phyloP scores from a whole-genome alignment of 2,329 filamentous ascomycete genomes.

The Trichoderma sp. region DNA sequence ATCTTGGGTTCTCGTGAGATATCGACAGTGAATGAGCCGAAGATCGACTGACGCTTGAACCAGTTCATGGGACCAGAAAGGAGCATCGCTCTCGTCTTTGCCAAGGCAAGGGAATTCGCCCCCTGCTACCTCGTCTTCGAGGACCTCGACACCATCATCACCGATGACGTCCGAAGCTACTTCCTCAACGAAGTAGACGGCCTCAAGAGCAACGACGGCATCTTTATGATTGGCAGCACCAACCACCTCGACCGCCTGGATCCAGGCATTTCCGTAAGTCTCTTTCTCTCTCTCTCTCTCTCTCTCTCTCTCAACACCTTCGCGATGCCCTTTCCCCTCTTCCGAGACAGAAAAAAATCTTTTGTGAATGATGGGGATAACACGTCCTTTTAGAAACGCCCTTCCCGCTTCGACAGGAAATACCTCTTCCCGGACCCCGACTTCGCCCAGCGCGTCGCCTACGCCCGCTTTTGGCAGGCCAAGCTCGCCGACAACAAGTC shows the following conservation, averaged over 20 bases:
- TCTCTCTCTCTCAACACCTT: too few species aligned
- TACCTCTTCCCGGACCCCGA: slow-evolving; percentile 64
- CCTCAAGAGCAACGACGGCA: slow-evolving; percentile 68
- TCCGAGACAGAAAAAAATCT: background rate
- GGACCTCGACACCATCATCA: slow-evolving; percentile 69
- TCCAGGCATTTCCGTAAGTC: slow-evolving; percentile 61
- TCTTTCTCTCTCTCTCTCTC: too few species aligned
- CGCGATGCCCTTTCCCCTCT: background rate
- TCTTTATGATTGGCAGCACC: slow-evolving; percentile 68
- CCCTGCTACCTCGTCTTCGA: slow-evolving; percentile 74
- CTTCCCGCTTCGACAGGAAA: slow-evolving; percentile 67
- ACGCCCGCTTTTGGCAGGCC: slow-evolving; percentile 64
- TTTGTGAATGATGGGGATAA: background rate
- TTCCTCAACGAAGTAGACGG: slow-evolving; percentile 76
- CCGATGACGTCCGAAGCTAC: slow-evolving; percentile 62
- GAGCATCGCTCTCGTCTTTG: slow-evolving; percentile 56
- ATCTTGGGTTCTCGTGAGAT: too few species aligned
- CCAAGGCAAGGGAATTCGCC: slow-evolving; percentile 61
- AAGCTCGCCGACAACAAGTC: slow-evolving; percentile 59
- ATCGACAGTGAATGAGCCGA: too few species aligned
- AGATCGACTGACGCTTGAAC: background rate
- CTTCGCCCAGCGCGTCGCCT: slow-evolving; percentile 56
- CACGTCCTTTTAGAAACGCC: slow-evolving; percentile 54
- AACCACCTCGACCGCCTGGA: slow-evolving; percentile 68
- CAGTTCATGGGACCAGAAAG: slow-evolving; percentile 59